These are phyloP conservation scores for Ogataea glucozyma DNA, from an alignment of 805 yeast species.

Conservation along the genomic window DNA sequence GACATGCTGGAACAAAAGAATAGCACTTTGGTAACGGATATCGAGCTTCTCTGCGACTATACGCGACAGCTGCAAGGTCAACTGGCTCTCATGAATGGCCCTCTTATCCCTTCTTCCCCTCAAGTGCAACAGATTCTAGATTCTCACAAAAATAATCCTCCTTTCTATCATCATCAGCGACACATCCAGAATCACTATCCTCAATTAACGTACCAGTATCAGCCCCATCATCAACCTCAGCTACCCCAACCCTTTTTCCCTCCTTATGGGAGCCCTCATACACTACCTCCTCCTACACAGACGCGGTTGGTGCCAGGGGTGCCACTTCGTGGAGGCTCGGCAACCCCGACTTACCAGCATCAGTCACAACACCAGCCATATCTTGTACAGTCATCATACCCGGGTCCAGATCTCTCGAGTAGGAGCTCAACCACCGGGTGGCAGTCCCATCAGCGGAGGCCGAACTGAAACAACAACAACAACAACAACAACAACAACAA, in stretches of 20 bases:
- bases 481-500: constrained; percentile 1
- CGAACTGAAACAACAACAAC: neutral
- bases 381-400: constrained; percentile 1
- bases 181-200: too few relatives aligned
- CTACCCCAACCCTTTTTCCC: constrained; percentile 7
- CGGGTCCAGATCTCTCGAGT: too few relatives aligned
- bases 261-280: too few relatives aligned
- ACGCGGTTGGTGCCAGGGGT: too few relatives aligned
- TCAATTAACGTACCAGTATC: too few relatives aligned
- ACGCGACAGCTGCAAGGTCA: constrained; percentile 23
- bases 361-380: neutral
- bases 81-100: constrained; percentile 13
- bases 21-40: constrained; percentile 20
- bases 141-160: neutral
- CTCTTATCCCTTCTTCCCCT: constrained; percentile 16
- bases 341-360: neutral
- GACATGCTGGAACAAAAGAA: constrained; percentile 38
- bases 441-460: too few relatives aligned
- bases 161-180: constrained; percentile 10
- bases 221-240: constrained; percentile 12
- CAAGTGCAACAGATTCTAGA: constrained; percentile 12
- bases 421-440: too few relatives aligned
- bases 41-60: constrained; percentile 25
- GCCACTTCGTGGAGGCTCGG: too few relatives aligned
- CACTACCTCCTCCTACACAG: too few relatives aligned